Evolutionary conservation across 2,329 filamentous ascomycete species (phyloP), one percentile per base, ranked within the genome.

Genomic region (Hortaea werneckii): DNA sequence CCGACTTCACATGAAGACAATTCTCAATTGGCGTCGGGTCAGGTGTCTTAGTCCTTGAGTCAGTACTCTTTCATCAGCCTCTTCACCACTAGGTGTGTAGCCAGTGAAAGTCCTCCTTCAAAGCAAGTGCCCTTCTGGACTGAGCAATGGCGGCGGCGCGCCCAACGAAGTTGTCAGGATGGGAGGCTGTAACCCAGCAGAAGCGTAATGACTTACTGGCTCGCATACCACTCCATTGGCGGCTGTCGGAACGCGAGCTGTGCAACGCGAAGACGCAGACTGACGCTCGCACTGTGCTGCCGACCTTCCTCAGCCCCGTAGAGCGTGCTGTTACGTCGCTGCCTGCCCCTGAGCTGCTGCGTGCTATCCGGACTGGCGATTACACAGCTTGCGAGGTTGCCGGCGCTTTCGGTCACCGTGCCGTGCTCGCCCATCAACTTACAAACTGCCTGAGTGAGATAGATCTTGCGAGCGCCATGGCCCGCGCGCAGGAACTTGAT

Each of bases 381-480:
- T 10, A 10, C 9, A 35, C 32, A 9, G 32, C 32, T 9, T 12
- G 32, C 32, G 32, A 35, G 32, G n/a, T 12, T 10, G 9, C n/a
- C 32, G 32, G 9, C 32, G 45, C 45, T 26, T 44, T 44, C 41
- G 27, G 10, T 11, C 45, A 47, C 28, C 45, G 45, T 8, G 45
- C 45, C 29, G 41, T 37, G 29, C 26, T 47, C 11, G 45, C 45
- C 12, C 45, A 47, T 44, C 45, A 47, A 28, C 27, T 44, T 12
- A 42, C 40, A 40, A 40, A 48, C 29, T 51, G 46, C 40, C 29
- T 51, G 30, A 44, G 43, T 38, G 49, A 51, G 34, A 37, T 46
- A 12, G 29, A 49, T 30, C 49, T 44, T 41, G 41, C 29, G 12
- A 37, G 32, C 20, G 44, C 46, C 30, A 34, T 27, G 9, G 32